A percentile compares a stretch with the other conserved stretches of the same genome.
Conservation (phyloP, 2,329 filamentous ascomycete genomes). For the Penicillium aurantiogriseum region DNA sequence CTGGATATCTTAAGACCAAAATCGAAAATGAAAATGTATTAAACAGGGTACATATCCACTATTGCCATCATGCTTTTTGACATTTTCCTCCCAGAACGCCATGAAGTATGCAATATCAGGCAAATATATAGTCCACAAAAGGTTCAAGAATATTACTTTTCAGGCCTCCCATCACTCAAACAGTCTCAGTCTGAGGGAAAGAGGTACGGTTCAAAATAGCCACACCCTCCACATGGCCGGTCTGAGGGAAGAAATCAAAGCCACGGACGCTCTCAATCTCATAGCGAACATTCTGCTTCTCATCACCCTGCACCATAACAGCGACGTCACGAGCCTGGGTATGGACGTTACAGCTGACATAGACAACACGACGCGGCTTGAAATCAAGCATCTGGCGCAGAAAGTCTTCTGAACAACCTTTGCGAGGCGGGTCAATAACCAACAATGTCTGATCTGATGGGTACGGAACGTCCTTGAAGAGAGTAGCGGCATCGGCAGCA, state of each 20-base stretch:
- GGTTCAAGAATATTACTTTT: not conserved
- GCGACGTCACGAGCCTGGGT: constrained; percentile 94
- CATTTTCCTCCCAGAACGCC: constrained; percentile 9
- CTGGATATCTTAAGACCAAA: not conserved
- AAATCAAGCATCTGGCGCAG: constrained; percentile 75
- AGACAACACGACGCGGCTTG: constrained; percentile 76
- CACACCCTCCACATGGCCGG: constrained; percentile 65
- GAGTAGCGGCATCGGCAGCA: constrained; percentile 77
- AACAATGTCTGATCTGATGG: constrained; percentile 80
- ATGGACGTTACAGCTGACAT: constrained; percentile 97
- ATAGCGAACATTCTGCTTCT: constrained; percentile 55
- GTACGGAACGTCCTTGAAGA: constrained; percentile 76
- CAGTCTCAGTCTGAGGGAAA: constrained; percentile 13
- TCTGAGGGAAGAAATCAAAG: constrained; percentile 97
- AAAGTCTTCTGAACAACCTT: constrained; percentile 87
- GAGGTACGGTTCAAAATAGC: constrained; percentile 53
- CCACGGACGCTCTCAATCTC: constrained; percentile 86
- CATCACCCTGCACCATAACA: constrained; percentile 70
- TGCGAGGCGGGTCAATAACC: constrained; percentile 94
- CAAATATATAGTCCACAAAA: not conserved
- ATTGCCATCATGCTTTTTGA: not conserved
- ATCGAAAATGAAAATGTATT: not conserved
- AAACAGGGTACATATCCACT: constrained; percentile 1
- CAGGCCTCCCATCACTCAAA: not conserved
- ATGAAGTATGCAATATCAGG: constrained; percentile 7